Conservation (phyloP, 2,329 filamentous ascomycete genomes). For the Hortaea werneckii region DNA sequence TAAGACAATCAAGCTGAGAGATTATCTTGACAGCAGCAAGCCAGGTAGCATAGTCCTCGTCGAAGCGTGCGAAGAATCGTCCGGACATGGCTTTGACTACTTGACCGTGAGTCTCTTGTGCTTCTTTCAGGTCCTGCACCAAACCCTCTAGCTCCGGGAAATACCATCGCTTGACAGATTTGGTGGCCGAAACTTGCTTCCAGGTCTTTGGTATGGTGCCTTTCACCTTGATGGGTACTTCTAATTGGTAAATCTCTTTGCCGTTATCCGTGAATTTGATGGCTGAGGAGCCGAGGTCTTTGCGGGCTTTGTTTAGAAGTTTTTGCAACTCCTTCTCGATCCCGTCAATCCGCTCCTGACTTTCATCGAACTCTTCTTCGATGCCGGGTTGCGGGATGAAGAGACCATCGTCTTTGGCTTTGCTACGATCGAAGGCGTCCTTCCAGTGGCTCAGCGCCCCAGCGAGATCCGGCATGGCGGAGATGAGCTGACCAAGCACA, state of each 20-base stretch:
- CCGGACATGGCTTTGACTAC: constrained; percentile 77
- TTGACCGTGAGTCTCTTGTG: constrained; percentile 86
- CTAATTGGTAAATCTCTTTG: constrained; percentile 94
- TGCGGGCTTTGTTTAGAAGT: constrained; percentile 61
- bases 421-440: constrained; percentile 74
- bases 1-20: constrained; percentile 86
- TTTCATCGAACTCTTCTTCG: constrained; percentile 84
- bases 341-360: constrained; percentile 62
- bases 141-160: constrained; percentile 71
- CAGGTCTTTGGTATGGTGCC: constrained; percentile 65
- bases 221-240: constrained; percentile 76
- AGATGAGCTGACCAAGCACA: constrained; percentile 72
- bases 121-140: constrained; percentile 82
- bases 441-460: constrained; percentile 75
- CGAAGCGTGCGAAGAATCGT: constrained; percentile 79
- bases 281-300: constrained; percentile 61
- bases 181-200: constrained; percentile 94
- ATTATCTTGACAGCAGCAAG: constrained; percentile 81
- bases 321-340: constrained; percentile 64
- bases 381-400: constrained; percentile 79
- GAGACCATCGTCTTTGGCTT: constrained; percentile 68
- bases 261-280: constrained; percentile 59
- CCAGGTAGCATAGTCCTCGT: constrained; percentile 77
- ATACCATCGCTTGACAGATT: constrained; percentile 87
- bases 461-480: constrained; percentile 74